These are phyloP conservation scores for Vachellia pachyceras DNA, from an alignment of 306 rosid genomes.

Conservation along the genomic window DNA sequence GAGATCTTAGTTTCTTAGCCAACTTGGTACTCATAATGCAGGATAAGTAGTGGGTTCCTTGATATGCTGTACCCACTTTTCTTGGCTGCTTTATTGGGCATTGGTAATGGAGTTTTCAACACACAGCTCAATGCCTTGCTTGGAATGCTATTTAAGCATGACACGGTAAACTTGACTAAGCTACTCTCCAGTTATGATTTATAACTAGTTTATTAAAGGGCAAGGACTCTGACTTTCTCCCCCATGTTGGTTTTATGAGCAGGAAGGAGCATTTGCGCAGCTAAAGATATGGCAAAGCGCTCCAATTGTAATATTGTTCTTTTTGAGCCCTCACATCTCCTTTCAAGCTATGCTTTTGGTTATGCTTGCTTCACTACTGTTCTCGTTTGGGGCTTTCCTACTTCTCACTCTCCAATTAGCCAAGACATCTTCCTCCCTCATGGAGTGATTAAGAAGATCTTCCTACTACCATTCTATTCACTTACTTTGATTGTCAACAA, in stretches of 20 bases:
- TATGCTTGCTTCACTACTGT: conserved; percentile 59
- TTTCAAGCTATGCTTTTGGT: conserved; percentile 60
- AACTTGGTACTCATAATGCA: conserved; percentile 43
- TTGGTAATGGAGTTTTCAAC: conserved; percentile 83
- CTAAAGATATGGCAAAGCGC: conserved; percentile 95
- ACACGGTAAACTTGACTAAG: conserved; percentile 54
- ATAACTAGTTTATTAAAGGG: background rate
- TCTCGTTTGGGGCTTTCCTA: conserved; percentile 49
- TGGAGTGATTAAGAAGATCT: background rate
- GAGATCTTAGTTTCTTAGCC: background rate
- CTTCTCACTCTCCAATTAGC: conserved; percentile 57
- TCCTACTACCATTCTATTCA: background rate
- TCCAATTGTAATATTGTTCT: conserved; percentile 69
- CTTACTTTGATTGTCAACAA: background rate
- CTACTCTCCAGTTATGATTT: conserved; percentile 1
- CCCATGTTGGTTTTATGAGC: conserved; percentile 40
- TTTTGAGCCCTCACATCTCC: conserved; percentile 66
- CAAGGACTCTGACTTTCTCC: conserved; percentile 19
- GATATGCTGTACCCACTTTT: conserved; percentile 65
- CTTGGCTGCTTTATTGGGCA: conserved; percentile 82
- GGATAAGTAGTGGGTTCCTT: conserved; percentile 59
- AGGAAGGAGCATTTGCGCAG: conserved; percentile 99
- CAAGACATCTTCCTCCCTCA: conserved; percentile 34
- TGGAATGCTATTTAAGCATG: conserved; percentile 85
- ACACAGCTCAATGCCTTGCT: conserved; percentile 89